These are phyloP conservation scores for Botrytis porri DNA, from an alignment of 2,329 filamentous ascomycete genomes.

Conservation along the genomic window DNA sequence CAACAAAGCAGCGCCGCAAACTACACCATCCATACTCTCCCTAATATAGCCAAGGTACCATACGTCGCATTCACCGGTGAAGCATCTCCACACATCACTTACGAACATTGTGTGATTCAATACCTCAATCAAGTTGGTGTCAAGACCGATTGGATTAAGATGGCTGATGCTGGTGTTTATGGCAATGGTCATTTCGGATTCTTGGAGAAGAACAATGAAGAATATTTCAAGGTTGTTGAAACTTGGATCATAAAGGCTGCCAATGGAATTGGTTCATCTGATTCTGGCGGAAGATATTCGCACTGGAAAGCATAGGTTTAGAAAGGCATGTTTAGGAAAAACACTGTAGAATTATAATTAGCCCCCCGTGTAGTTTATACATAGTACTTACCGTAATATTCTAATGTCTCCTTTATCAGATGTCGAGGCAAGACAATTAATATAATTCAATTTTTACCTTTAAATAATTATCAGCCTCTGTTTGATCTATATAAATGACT, in stretches of 20 bases:
- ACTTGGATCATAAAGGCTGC: conserved; percentile 23
- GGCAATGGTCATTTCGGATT: conserved; percentile 32
- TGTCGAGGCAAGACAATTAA: background rate
- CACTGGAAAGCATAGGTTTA: background rate
- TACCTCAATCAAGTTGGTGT: conserved; percentile 30
- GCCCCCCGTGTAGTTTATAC: background rate
- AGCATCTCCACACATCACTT: conserved; percentile 36
- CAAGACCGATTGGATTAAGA: conserved; percentile 28
- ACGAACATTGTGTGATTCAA: conserved; percentile 37
- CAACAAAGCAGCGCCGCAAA: conserved; percentile 14
- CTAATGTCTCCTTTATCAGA: background rate
- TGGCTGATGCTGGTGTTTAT: conserved; percentile 24
- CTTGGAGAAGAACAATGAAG: conserved; percentile 28
- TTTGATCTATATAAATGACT: background rate
- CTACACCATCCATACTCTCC: conserved; percentile 18
- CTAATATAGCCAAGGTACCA: conserved; percentile 35
- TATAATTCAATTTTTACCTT: background rate
- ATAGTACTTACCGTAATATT: conserved; percentile 1
- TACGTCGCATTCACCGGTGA: conserved; percentile 38
- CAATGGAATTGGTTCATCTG: background rate
- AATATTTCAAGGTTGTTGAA: conserved; percentile 27
- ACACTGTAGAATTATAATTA: background rate
- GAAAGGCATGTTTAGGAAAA: background rate
- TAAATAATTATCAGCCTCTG: accelerated
- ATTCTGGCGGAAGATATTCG: background rate